phyloP scores from a whole-genome alignment of 495 filamentous ascomycete species.

The Trichoderma erinaceum region DNA sequence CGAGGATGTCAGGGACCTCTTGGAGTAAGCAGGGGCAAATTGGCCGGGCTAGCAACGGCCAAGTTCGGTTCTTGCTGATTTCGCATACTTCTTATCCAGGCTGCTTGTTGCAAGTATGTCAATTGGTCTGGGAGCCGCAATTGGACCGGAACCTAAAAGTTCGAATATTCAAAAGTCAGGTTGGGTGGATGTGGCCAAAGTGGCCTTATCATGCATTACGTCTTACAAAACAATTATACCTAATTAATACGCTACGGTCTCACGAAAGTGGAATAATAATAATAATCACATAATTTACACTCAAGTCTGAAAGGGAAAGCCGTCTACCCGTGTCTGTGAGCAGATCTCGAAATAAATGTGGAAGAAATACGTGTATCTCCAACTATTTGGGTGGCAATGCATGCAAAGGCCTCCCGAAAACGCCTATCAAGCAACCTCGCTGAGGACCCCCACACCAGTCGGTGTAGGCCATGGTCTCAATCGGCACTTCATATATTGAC shows the following conservation, averaged over 20 bases:
- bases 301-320: not conserved
- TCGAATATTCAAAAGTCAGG: not conserved
- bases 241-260: conserved; percentile 6
- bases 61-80: not conserved
- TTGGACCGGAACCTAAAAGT: not conserved
- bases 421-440: too few species aligned
- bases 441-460: too few species aligned
- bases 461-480: too few species aligned
- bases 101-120: not conserved
- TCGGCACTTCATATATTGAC: too few species aligned
- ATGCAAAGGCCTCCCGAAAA: too few species aligned
- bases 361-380: too few species aligned
- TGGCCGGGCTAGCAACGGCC: not conserved
- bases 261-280: not conserved
- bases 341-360: too few species aligned
- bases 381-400: too few species aligned
- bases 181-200: conserved; percentile 9
- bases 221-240: not conserved
- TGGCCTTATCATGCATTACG: not conserved
- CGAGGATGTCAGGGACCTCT: conserved; percentile 62
- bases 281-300: not conserved
- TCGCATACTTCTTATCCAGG: not conserved
- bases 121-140: not conserved
- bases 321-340: not conserved
- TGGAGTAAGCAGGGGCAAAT: conserved; percentile 44